Evolutionary conservation across 768 basidiomycete species (phyloP).

Genomic region (Clitopilus hobsonii): DNA sequence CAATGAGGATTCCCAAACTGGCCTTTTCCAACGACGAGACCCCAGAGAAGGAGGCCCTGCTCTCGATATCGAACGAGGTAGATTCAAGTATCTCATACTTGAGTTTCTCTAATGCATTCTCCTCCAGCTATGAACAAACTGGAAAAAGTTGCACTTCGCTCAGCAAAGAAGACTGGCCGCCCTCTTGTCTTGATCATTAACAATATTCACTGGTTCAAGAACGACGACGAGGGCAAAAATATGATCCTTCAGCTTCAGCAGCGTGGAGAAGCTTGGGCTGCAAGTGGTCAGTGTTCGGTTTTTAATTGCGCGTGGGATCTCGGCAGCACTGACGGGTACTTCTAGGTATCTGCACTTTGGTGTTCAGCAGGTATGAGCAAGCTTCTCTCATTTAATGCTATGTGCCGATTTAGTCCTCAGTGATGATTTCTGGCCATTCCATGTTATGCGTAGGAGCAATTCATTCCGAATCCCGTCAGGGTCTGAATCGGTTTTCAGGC

Average conservation of each 20-base stretch:
- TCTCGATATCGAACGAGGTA: constrained; percentile 79
- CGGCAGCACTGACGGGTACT: not conserved
- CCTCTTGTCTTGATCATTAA: constrained; percentile 82
- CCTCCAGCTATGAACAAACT: constrained; percentile 72
- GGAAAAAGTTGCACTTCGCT: constrained; percentile 77
- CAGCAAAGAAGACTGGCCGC: constrained; percentile 47
- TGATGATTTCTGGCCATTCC: constrained; percentile 84
- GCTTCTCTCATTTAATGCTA: not conserved
- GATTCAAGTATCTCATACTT: constrained; percentile 3
- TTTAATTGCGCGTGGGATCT: constrained; percentile 3
- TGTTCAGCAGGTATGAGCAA: constrained; percentile 68
- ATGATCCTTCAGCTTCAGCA: constrained; percentile 87
- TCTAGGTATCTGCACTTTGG: constrained; percentile 69
- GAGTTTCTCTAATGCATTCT: not conserved
- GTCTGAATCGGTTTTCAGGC: constrained; percentile 31
- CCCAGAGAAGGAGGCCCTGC: constrained; percentile 81
- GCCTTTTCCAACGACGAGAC: constrained; percentile 78
- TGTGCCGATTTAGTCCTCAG: constrained; percentile 27
- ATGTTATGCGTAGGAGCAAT: constrained; percentile 50
- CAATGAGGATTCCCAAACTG: constrained; percentile 77
- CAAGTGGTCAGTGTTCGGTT: constrained; percentile 48
- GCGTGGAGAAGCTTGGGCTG: constrained; percentile 82
- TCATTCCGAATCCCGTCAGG: constrained; percentile 8
- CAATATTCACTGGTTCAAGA: constrained; percentile 71
- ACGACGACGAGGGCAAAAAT: constrained; percentile 71